Evolutionary conservation across 2,329 filamentous ascomycete species (phyloP).

Genomic region (Sporothrix luriei): DNA sequence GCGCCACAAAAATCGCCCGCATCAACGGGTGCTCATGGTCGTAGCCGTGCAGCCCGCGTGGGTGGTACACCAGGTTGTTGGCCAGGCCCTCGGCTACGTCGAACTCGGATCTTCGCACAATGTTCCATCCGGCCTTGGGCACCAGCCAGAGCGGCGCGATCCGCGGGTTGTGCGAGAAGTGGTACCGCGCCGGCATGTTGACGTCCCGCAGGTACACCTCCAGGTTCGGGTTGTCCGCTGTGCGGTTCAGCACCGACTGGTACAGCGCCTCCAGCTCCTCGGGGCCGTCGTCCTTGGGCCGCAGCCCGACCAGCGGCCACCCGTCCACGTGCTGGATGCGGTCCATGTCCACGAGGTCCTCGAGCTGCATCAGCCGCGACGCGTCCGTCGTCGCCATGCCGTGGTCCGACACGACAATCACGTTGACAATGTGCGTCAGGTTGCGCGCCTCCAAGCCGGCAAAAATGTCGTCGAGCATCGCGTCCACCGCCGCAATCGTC

Average conservation of each 20-base stretch:
- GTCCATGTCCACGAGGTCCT: conserved; percentile 78
- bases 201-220: conserved; percentile 85
- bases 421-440: conserved; percentile 84
- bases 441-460: conserved; percentile 77
- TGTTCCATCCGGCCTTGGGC: conserved; percentile 88
- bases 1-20: conserved; percentile 91
- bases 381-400: conserved; percentile 95
- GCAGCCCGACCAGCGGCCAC: conserved; percentile 89
- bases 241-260: conserved; percentile 58
- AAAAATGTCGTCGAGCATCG: conserved; percentile 78
- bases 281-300: conserved; percentile 65
- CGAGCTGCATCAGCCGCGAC: conserved; percentile 79
- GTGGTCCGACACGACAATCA: conserved; percentile 95
- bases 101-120: conserved; percentile 79
- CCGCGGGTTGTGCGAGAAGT: conserved; percentile 83
- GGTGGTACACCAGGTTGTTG: conserved; percentile 70
- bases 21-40: conserved; percentile 94
- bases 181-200: conserved; percentile 90
- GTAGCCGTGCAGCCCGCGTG: conserved; percentile 87
- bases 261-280: conserved; percentile 69
- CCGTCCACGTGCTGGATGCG: conserved; percentile 85
- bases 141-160: conserved; percentile 96
- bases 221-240: conserved; percentile 66
- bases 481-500: conserved; percentile 79
- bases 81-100: conserved; percentile 68